These are phyloP conservation scores for Solanum gracilifrons DNA, from an alignment of 257 asterid species.

Conservation along the genomic window DNA sequence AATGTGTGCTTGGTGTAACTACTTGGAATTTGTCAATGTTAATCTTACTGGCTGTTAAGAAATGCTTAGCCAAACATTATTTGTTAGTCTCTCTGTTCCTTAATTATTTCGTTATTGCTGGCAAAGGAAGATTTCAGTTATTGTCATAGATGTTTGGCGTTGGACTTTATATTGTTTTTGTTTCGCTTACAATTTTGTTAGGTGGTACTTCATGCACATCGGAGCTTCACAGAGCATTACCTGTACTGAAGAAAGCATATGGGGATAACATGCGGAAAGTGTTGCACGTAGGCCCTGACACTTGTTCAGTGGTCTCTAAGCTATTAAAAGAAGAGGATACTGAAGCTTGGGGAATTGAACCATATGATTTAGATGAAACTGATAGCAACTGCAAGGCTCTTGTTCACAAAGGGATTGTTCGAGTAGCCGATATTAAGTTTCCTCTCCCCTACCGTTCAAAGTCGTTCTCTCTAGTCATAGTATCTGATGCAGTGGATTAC, in stretches of 20 bases:
- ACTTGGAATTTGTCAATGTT: not conserved
- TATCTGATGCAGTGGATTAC: slow-evolving; percentile 82
- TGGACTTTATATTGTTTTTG: not conserved
- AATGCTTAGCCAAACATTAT: not conserved
- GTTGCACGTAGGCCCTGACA: slow-evolving; percentile 82
- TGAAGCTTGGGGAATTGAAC: slow-evolving; percentile 92
- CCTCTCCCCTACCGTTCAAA: slow-evolving; percentile 81
- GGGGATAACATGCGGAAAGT: slow-evolving; percentile 74
- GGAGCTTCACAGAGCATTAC: slow-evolving; percentile 55
- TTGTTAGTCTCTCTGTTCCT: not conserved
- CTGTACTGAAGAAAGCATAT: slow-evolving; percentile 61
- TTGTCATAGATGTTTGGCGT: not conserved
- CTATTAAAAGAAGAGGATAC: slow-evolving; percentile 70
- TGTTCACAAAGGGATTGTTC: slow-evolving; percentile 68
- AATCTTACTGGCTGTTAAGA: not conserved
- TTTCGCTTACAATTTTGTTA: slow-evolving; percentile 8
- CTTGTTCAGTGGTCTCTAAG: slow-evolving; percentile 69
- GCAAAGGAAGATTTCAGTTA: not conserved
- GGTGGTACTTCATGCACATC: slow-evolving; percentile 64
- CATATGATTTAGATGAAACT: slow-evolving; percentile 67
- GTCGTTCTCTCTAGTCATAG: slow-evolving; percentile 75
- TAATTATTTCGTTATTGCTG: not conserved
- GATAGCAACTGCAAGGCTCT: slow-evolving; percentile 70
- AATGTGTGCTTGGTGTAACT: not conserved
- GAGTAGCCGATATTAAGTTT: slow-evolving; percentile 83